Evolutionary conservation across 495 filamentous ascomycete genomes (phyloP).

Genomic region (Cercophora newfieldiana): DNA sequence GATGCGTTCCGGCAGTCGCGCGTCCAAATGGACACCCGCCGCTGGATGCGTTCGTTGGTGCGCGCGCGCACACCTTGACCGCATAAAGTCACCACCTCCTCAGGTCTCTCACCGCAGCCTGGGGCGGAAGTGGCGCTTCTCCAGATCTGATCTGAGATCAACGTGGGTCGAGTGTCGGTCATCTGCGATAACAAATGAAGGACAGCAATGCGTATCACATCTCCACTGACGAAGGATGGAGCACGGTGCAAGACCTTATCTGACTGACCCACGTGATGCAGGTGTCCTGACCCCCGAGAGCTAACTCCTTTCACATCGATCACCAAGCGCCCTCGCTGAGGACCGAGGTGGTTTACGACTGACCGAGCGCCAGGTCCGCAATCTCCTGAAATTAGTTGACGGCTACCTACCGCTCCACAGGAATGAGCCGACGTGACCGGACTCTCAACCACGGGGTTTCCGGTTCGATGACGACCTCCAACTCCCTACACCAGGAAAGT

Average conservation of each 20-base stretch:
- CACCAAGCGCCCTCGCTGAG: not conserved
- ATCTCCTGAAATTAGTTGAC: slow-evolving; percentile 21
- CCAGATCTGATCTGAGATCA: not conserved
- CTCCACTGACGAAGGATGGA: not conserved
- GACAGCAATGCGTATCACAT: slow-evolving; percentile 5
- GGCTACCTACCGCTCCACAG: slow-evolving; percentile 16
- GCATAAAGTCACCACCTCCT: not conserved
- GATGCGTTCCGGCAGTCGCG: slow-evolving; percentile 2
- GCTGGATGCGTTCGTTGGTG: not conserved
- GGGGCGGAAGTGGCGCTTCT: not conserved
- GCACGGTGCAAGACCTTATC: not conserved
- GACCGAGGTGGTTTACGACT: not conserved
- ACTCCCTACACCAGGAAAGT: not conserved
- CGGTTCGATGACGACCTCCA: not conserved
- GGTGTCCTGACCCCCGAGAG: not conserved
- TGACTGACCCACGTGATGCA: not conserved
- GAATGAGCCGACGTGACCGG: slow-evolving; percentile 9
- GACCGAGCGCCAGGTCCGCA: not conserved
- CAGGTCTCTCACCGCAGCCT: not conserved
- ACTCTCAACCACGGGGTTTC: not conserved
- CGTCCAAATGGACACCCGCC: not conserved
- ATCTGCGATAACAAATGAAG: slow-evolving; percentile 11
- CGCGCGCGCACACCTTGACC: not conserved
- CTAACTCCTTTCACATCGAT: not conserved
- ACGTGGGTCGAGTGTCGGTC: slow-evolving; percentile 9